Percentiles rank a stretch among this genome's conserved stretches.
phyloP scores from a whole-genome alignment of 208 protist species.

The Leishmania braziliensis region DNA sequence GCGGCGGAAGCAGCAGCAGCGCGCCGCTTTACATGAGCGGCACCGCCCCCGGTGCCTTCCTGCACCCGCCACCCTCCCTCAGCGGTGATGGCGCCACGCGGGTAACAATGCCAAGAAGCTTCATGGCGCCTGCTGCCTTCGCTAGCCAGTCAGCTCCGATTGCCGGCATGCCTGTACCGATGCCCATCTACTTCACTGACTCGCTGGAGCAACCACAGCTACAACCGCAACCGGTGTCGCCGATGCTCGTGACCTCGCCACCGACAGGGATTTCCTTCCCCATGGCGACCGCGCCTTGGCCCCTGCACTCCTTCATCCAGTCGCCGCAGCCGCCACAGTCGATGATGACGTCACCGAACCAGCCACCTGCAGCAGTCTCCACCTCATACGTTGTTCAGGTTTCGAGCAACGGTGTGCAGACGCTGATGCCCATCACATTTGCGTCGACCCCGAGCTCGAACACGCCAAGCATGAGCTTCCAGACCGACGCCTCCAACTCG shows the following conservation, averaged over 20 bases:
- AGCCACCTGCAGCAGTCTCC: neutral
- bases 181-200: slow-evolving; percentile 9
- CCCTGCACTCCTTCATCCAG: slow-evolving; percentile 3
- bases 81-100: neutral
- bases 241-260: neutral
- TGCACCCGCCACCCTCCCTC: neutral
- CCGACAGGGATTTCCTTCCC: slow-evolving; percentile 2
- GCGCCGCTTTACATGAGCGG: neutral
- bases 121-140: slow-evolving; percentile 6
- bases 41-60: neutral
- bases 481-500: neutral
- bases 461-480: neutral
- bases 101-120: neutral
- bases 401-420: slow-evolving; percentile 7
- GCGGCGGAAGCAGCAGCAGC: slow-evolving; percentile 4
- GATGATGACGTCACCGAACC: neutral
- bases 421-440: slow-evolving; percentile 5
- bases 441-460: neutral
- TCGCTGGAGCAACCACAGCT: slow-evolving; percentile 1
- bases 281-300: neutral
- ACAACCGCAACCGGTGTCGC: neutral
- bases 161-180: neutral
- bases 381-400: slow-evolving; percentile 3
- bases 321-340: slow-evolving; percentile 1
- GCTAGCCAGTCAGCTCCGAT: neutral